These are phyloP conservation scores for Hanseniaspora thailandica DNA, from an alignment of 805 yeast genomes.

Conservation along the genomic window DNA sequence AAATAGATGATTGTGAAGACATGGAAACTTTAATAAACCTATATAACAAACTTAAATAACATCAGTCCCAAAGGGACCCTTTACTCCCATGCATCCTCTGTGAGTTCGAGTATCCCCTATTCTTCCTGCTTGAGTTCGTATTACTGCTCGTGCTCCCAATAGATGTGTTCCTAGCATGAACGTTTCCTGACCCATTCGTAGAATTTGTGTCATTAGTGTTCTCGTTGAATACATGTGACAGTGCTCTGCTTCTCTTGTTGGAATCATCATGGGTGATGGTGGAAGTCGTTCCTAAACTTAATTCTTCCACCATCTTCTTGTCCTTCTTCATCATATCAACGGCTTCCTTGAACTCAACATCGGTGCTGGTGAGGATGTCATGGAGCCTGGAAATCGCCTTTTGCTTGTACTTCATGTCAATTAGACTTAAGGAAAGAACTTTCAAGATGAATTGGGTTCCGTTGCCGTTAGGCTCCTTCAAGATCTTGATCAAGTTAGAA, in stretches of 20 bases:
- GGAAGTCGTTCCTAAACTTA: slow-evolving; percentile 43
- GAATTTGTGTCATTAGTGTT: no score
- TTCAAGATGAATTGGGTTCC: slow-evolving; percentile 74
- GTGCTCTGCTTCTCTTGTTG: not conserved
- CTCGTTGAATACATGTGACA: slow-evolving; percentile 10
- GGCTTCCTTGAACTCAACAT: slow-evolving; percentile 33
- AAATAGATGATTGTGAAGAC: not conserved
- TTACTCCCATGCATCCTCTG: not conserved
- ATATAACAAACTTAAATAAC: not conserved
- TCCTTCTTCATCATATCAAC: slow-evolving; percentile 45
- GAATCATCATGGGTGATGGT: not conserved
- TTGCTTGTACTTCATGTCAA: slow-evolving; percentile 45
- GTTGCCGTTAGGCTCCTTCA: slow-evolving; percentile 27
- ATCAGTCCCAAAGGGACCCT: slow-evolving; percentile 1
- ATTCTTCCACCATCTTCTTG: slow-evolving; percentile 82
- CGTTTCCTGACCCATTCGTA: not conserved
- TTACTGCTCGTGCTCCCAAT: not conserved
- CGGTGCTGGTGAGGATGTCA: slow-evolving; percentile 47
- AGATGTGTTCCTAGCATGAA: slow-evolving; percentile 2
- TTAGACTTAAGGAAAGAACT: slow-evolving; percentile 58
- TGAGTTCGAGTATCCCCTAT: slow-evolving; percentile 6
- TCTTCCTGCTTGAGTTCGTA: not conserved
- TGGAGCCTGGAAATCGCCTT: slow-evolving; percentile 52
- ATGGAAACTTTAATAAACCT: not conserved
- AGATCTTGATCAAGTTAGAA: slow-evolving; percentile 19